Conservation (phyloP, 805 yeast species). For the Kodamaea fukazawae region DNA sequence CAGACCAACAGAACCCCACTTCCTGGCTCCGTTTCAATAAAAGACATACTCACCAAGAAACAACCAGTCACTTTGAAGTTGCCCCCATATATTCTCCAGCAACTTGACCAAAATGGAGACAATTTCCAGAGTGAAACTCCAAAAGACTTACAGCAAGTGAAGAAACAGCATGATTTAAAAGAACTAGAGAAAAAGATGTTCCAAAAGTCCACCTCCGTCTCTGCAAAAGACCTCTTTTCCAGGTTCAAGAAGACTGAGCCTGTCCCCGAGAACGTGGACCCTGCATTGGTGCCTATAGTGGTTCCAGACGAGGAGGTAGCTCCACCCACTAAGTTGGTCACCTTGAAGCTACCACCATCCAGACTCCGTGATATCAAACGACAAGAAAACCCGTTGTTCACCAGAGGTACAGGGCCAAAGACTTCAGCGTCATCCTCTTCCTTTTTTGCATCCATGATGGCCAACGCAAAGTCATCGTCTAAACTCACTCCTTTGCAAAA, state of each 20-base stretch:
- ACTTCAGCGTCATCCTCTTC: slow-evolving; percentile 7
- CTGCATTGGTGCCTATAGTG: too few relatives aligned
- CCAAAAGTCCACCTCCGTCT: slow-evolving; percentile 4
- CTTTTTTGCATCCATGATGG: slow-evolving; percentile 41
- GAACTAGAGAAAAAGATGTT: slow-evolving; percentile 1
- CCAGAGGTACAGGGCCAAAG: slow-evolving; percentile 19
- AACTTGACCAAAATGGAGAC: too few relatives aligned
- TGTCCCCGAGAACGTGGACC: too few relatives aligned
- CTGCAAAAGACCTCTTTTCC: slow-evolving; percentile 1
- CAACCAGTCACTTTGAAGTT: too few relatives aligned
- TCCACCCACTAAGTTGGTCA: slow-evolving; percentile 13
- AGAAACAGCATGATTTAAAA: not conserved
- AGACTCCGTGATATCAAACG: slow-evolving; percentile 24
- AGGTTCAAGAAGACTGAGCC: slow-evolving; percentile 3
- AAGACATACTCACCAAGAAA: too few relatives aligned
- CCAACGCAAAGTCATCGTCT: slow-evolving; percentile 20
- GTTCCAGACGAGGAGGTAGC: too few relatives aligned
- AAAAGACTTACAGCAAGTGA: too few relatives aligned
- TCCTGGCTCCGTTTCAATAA: not conserved
- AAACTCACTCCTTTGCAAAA: slow-evolving; percentile 31
- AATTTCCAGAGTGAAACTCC: too few relatives aligned
- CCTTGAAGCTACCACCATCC: slow-evolving; percentile 23
- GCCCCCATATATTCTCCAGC: not conserved
- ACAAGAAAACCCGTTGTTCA: slow-evolving; percentile 28
- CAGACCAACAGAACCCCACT: not conserved